Evolutionary conservation across 768 basidiomycete genomes (phyloP).

Genomic region (Thelephora aurantiotincta): DNA sequence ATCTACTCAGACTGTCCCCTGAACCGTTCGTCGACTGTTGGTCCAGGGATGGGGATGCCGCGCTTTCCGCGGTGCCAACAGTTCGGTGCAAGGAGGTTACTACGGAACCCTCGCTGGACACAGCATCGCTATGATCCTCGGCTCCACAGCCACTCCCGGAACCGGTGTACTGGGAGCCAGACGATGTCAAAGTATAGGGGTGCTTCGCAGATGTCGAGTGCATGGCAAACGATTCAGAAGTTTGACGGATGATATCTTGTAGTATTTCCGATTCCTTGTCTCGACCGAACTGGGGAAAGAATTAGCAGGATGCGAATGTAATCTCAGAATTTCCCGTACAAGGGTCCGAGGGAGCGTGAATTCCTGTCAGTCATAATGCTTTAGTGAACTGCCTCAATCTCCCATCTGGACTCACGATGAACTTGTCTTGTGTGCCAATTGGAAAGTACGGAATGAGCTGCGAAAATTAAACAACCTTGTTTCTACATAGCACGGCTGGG

Average conservation of each 20-base stretch:
- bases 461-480: conserved; percentile 3
- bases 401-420: conserved; percentile 28
- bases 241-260: conserved; percentile 38
- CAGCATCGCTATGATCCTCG: conserved; percentile 9
- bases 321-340: conserved; percentile 20
- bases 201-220: conserved; percentile 23
- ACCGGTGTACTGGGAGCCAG: conserved; percentile 17
- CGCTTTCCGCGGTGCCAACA: neutral
- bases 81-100: neutral
- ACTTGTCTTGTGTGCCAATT: conserved; percentile 50
- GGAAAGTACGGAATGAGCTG: conserved; percentile 60
- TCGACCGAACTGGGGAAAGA: conserved; percentile 39
- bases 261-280: conserved; percentile 59
- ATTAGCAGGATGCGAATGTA: too few species aligned
- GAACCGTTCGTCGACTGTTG: conserved; percentile 19
- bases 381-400: neutral
- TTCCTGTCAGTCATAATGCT: conserved; percentile 26
- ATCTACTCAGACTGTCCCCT: conserved; percentile 28
- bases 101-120: conserved; percentile 19
- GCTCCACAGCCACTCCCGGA: conserved; percentile 1
- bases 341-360: conserved; percentile 57
- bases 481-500: neutral
- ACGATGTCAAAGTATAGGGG: conserved; percentile 23
- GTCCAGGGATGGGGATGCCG: conserved; percentile 2
- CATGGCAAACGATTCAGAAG: conserved; percentile 18